Base-by-base conservation (phyloP, 2,329 filamentous ascomycete genomes). In the Fusarium vanettenii region DNA sequence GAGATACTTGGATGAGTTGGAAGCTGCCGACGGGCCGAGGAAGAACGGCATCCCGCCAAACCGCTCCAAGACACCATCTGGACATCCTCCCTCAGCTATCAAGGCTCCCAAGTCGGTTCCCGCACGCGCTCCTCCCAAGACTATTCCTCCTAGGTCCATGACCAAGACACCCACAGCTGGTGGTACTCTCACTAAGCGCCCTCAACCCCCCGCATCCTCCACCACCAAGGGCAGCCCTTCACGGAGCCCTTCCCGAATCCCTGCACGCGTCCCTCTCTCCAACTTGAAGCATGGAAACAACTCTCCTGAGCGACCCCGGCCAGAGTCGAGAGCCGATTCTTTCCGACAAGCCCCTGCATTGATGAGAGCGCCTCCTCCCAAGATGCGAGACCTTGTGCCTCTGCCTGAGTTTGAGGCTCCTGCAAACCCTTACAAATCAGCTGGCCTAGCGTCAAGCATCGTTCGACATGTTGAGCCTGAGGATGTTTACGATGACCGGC, bases 1-100 rank as follows among this genome's bases (percentile, higher is more conserved):
- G 80, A 90, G 94, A 74, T 99, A 98, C 80, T 88, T 99, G 39
- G 95, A 98, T 73, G 90, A 93, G 68, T 85, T 98, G n/a, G 93
- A 95, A 60, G 88, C 87, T 13, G 87, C 88, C 18, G 89, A 91
- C 5, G 66, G 35, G 14, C 20, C 88, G 13, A 90, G 86, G 75
- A 89, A 89, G 73, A 88, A 87, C 13, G 88, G 87, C 13, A 87
- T 90, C 16, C 91, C 80, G 0, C 66, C 80, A 3, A 66, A 81
- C 16, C 79, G 92, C 16, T 91, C 93, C 22, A 98, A 95, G 85
- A 97, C 94, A 10, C 94, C 94, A 2, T 92, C 90, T 5, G 90
- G 88, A 3, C 86, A 87, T 45, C 87, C 91, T 6, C 87, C 91
- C 1, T 85, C 73, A 2, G 35, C 81, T 2, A 80, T 82, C 20